Percentiles rank a stretch among this genome's conserved stretches.
Conservation (phyloP, 768 basidiomycete species). For the Sarcodon sp. region DNA sequence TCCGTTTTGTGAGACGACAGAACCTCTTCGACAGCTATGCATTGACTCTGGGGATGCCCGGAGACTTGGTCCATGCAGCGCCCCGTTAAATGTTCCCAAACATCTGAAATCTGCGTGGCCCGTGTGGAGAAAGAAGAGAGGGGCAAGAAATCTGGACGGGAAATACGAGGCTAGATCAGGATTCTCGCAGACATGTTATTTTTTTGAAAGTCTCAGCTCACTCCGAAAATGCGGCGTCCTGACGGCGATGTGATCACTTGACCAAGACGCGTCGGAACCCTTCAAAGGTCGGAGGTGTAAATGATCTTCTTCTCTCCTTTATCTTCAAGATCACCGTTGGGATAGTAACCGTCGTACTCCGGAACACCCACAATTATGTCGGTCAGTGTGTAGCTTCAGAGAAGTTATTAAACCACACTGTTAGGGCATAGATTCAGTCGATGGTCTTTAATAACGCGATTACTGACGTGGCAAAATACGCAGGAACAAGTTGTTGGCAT, state of each 20-base stretch:
- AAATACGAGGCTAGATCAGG: no score
- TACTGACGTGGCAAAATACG: not conserved
- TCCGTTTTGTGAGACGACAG: no score
- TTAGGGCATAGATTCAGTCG: not conserved
- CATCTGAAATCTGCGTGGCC: not conserved
- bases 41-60: slow-evolving; percentile 3
- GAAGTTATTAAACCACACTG: not conserved
- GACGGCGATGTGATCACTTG: no score
- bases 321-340: no score
- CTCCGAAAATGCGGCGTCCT: no score
- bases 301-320: no score
- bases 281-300: no score
- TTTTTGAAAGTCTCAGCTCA: no score
- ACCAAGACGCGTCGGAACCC: no score
- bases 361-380: not conserved
- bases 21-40: no score
- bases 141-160: no score
- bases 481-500: slow-evolving; percentile 2
- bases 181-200: no score
- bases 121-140: slow-evolving; percentile 1
- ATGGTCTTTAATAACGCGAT: not conserved
- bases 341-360: not conserved
- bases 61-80: not conserved
- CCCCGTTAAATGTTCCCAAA: not conserved
- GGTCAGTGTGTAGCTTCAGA: not conserved